Conservation (phyloP, 2,329 filamentous ascomycete genomes). For the Arachnopeziza araneosa region DNA sequence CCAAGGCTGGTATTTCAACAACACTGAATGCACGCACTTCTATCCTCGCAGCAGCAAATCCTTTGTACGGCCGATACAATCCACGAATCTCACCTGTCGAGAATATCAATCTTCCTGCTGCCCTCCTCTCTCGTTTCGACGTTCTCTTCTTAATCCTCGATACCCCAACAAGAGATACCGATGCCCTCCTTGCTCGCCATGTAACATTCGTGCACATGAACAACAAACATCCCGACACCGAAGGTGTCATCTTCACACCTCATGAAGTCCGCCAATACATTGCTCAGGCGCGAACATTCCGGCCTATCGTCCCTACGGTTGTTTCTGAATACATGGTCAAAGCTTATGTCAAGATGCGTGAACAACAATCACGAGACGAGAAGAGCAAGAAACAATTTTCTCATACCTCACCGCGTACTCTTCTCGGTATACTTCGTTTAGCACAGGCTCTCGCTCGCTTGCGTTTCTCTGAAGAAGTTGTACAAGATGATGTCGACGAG, state of each 20-base stretch:
- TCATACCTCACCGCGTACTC: slow-evolving; percentile 87
- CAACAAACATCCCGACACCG: slow-evolving; percentile 81
- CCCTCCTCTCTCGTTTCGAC: slow-evolving; percentile 93
- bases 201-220: slow-evolving; percentile 97
- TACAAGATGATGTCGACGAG: slow-evolving; percentile 92
- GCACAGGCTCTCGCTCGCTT: slow-evolving; percentile 90
- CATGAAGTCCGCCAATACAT: slow-evolving; percentile 95
- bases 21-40: slow-evolving; percentile 94
- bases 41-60: slow-evolving; percentile 93
- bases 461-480: slow-evolving; percentile 78
- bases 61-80: slow-evolving; percentile 96
- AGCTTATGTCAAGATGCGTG: slow-evolving; percentile 91
- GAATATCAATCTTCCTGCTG: slow-evolving; percentile 98
- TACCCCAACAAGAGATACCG: slow-evolving; percentile 80
- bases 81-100: slow-evolving; percentile 94
- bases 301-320: slow-evolving; percentile 75
- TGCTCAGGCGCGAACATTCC: slow-evolving; percentile 82
- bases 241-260: slow-evolving; percentile 75
- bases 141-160: slow-evolving; percentile 95
- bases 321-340: slow-evolving; percentile 96
- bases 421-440: slow-evolving; percentile 87
- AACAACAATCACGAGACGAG: slow-evolving; percentile 87
- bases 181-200: slow-evolving; percentile 91
- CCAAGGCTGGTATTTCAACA: slow-evolving; percentile 91
- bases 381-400: slow-evolving; percentile 87